Evolutionary conservation across 768 basidiomycete genomes (phyloP), one percentile per base, ranked within the genome.

Genomic region (Pleurotus tuber-regium): DNA sequence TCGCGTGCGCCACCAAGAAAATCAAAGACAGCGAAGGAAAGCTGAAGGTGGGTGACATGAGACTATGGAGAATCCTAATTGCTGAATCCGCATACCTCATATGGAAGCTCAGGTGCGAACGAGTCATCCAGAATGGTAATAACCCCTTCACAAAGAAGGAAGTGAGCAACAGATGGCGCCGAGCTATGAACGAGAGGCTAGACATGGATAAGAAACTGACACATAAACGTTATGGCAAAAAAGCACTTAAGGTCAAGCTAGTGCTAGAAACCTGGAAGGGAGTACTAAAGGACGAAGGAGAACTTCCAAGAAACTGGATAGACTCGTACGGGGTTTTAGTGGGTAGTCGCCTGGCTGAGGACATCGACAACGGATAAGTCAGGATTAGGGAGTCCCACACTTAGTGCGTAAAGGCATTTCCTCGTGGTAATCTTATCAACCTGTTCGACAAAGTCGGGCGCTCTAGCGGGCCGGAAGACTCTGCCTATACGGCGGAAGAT

Each of bases 101-200:
- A 4, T 63, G 60, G 62, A 55, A 43, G n/a, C 18, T 59, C 1
- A 18, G 62, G 16, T 53, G 53, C 25, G 55, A 61, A 16, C 26
- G 61, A 30, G 41, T 62, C 0, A 55, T 60, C 4, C 41, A 54
- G 14, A 48, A 55, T n/a, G 46, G 47, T 0, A 43, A 51, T 12
- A 9, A 16, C 6, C 30, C 25, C 3, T 48, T 53, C 23, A 28
- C 52, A 1, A 5, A 18, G 5, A 2, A 1, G 2, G 53, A 57
- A 23, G 51, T 60, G 1, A 28, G 52, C 9, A 57, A 58, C 30
- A 39, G 51, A 0, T 61, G 59, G 58, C 3, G 33, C 0, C 19
- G 29, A 12, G 30, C 50, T 1, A 51, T 61, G 3, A 59, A 59
- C 36, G 24, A 24, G 0, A 30, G 55, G 14, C 31, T 59, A 0